phyloP scores from a whole-genome alignment of 352 stramenopile genomes.

The Phytophthora agathidicida region DNA sequence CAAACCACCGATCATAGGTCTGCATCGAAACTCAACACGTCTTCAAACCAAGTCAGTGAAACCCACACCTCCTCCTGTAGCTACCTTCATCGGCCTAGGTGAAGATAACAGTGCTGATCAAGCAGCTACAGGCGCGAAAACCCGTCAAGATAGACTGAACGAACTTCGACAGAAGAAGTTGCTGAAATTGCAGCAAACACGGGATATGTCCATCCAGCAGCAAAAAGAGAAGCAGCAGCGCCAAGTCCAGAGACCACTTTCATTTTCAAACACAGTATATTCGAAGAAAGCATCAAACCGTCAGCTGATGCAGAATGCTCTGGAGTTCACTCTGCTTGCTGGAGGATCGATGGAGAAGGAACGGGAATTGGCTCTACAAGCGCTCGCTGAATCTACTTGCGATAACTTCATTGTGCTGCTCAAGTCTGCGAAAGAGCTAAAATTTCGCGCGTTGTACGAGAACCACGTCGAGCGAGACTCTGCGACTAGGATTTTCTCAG shows the following conservation, averaged over 20 bases:
- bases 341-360: slow-evolving; percentile 68
- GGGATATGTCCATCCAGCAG: slow-evolving; percentile 39
- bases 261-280: slow-evolving; percentile 10
- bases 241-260: slow-evolving; percentile 16
- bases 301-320: slow-evolving; percentile 79
- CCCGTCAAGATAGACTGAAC: slow-evolving; percentile 38
- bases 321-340: slow-evolving; percentile 78
- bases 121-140: neutral
- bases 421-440: slow-evolving; percentile 73
- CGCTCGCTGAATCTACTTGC: slow-evolving; percentile 45
- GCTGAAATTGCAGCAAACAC: slow-evolving; percentile 58
- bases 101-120: neutral
- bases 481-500: slow-evolving; percentile 49
- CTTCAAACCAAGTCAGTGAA: neutral
- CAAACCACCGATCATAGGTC: neutral
- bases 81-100: slow-evolving; percentile 21
- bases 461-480: slow-evolving; percentile 52
- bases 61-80: slow-evolving; percentile 1
- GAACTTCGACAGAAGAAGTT: slow-evolving; percentile 71
- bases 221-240: slow-evolving; percentile 35
- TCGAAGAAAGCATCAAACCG: slow-evolving; percentile 65
- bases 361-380: slow-evolving; percentile 46
- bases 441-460: slow-evolving; percentile 80
- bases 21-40: neutral
- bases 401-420: slow-evolving; percentile 84